Evolutionary conservation across 345 rosid species (phyloP), one percentile per base, ranked within the genome.

Genomic region (Laguncularia racemosa): DNA sequence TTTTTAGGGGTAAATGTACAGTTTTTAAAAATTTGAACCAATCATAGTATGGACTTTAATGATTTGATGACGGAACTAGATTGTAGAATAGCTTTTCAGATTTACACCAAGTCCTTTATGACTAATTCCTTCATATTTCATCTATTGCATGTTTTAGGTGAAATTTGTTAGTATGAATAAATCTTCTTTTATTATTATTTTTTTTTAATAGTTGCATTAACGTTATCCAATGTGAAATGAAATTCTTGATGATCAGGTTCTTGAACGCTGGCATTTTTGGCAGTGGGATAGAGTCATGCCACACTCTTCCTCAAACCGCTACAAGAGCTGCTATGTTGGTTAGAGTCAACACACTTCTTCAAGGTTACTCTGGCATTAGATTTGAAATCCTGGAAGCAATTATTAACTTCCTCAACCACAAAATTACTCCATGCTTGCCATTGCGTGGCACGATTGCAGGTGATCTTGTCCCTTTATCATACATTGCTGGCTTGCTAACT

Each of bases 391-490:
- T 85, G 23, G 93, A 85, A 59, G 83, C 93, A 18, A 77, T 85
- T 26, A 63, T 89, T 26, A 81, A 68, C 68, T 73, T 83, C 17
- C 83, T 86, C 14, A 83, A 86, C 68, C 54, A 67, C 61, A 74
- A 86, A 73, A 69, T 86, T 70, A 83, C 85, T 58, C 93, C 89
- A 0, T 79, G 85, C 59, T 61, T 86, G 56, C 93, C 93, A 16
- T 85, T 81, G n/a, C 87, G 89, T 13, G 93, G 89, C 46, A 78
- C 87, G 44, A 83, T 86, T 57, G 89, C 93, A 51, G 93, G 87
- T 0, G 89, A 86, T 70, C 82, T 86, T 18, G 82, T 86, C 18
- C 89, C 84, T 0, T 73, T 86, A 10, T 86, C 93, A 50, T 86
- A 86, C 77, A 83, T 86, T 23, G 89, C 82, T 0, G 93, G 87